Evolutionary conservation across 176 grass and related monocot genomes (phyloP).

Genomic region (Panicum miliaceum): DNA sequence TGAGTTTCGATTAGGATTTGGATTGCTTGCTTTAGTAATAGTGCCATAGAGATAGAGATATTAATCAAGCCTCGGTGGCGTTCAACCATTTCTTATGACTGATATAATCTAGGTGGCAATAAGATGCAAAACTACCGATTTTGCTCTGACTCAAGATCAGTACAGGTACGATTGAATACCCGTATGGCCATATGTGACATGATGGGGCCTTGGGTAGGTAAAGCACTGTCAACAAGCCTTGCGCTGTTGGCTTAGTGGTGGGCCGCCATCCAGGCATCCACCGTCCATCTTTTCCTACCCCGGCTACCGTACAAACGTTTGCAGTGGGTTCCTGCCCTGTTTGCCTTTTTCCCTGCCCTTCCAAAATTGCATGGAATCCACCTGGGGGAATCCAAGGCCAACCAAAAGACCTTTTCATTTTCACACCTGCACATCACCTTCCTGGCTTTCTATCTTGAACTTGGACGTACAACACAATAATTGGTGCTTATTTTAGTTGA

Average conservation of each 20-base stretch:
- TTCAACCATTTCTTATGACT: neutral
- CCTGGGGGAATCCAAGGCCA: constrained; percentile 49
- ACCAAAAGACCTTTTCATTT: neutral
- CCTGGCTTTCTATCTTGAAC: neutral
- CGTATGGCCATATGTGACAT: neutral
- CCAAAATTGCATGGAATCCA: constrained; percentile 26
- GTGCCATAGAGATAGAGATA: too few species aligned
- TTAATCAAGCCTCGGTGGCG: too few species aligned
- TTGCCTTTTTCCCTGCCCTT: neutral
- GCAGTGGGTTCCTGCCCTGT: neutral
- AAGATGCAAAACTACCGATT: neutral
- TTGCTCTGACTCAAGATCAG: neutral
- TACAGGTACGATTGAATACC: neutral
- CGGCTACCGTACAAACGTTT: constrained; percentile 14
- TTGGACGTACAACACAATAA: neutral
- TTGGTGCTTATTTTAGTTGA: neutral
- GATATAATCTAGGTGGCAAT: neutral
- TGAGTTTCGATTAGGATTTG: too few species aligned
- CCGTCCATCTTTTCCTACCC: constrained; percentile 26
- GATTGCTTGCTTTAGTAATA: too few species aligned
- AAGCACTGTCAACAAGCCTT: neutral
- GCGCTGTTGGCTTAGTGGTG: neutral
- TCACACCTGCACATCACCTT: neutral
- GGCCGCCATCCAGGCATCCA: constrained; percentile 26
- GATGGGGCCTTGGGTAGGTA: neutral